Conservation (phyloP, 2,329 filamentous ascomycete species). For the Dryadomyces quercivorus region DNA sequence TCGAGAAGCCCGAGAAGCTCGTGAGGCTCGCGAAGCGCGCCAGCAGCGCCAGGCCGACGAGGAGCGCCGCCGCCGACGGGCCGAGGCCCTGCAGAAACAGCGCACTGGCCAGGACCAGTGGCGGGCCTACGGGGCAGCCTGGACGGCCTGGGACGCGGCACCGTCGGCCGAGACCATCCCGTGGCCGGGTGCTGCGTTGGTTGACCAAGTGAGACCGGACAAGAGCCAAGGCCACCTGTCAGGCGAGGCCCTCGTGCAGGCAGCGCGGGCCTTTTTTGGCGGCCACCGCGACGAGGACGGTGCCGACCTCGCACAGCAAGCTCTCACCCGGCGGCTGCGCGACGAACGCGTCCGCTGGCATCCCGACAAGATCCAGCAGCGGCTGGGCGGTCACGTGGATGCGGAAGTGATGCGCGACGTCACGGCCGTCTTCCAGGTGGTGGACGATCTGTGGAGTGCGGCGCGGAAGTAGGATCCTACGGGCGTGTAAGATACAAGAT, state of each 20-base stretch:
- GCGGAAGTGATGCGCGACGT: slow-evolving; percentile 62
- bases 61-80: slow-evolving; percentile 55
- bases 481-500: too few species aligned
- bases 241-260: slow-evolving; percentile 24
- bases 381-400: slow-evolving; percentile 59
- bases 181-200: slow-evolving; percentile 58
- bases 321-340: slow-evolving; percentile 48
- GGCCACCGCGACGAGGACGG: slow-evolving; percentile 7
- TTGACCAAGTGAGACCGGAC: too few species aligned
- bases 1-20: too few species aligned
- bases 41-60: slow-evolving; percentile 34
- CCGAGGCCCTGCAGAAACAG: slow-evolving; percentile 46
- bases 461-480: slow-evolving; percentile 20
- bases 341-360: slow-evolving; percentile 88
- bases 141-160: slow-evolving; percentile 41
- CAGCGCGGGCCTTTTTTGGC: slow-evolving; percentile 56
- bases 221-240: too few species aligned
- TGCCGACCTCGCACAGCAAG: slow-evolving; percentile 17
- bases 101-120: slow-evolving; percentile 48
- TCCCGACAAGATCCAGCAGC: slow-evolving; percentile 93
- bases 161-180: slow-evolving; percentile 25
- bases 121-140: slow-evolving; percentile 50
- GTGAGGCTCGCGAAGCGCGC: slow-evolving; percentile 13
- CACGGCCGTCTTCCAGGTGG: slow-evolving; percentile 82
- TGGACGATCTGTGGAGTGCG: slow-evolving; percentile 72